Base-by-base conservation (phyloP, 768 basidiomycete species). In the Hortiboletus flavorubellus region DNA sequence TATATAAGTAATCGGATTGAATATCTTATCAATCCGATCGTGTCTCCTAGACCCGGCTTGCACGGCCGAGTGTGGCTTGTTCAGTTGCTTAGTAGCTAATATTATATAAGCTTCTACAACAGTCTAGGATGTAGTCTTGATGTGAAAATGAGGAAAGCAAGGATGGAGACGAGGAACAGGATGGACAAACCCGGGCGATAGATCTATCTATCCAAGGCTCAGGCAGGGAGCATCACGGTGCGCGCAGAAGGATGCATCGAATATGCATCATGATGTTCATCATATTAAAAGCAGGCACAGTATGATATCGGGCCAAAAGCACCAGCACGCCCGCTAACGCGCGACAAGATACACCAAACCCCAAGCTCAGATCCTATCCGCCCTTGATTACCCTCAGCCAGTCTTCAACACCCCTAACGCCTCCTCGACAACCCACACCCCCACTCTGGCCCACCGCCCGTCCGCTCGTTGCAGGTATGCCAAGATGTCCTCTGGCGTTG, bases 371-470 rank as follows among this genome's bases (percentile, higher is more conserved):
- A 4, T 29, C 21, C 18, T 3, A 44, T 31, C 11, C 18, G 21
- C 2, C n/a, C 23, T 9, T 12, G 26, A 26, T 15, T 18, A 14
- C 16, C 44, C 9, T 48, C 26, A 55, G 2, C 50, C 30, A 2
- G 10, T 16, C 34, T 30, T 65, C 60, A 60, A 41, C 29, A 78
- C 61, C 50, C 76, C 71, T 61, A 91, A 59, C 1, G 86, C 81
- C 47, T 86, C 87, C 50, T 81, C 75, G 1, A 91, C 76, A 54
- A 74, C 76, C 83, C 86, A 89, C 46, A 77, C 73, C 1, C 85
- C 85, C 8, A 91, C 70, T 59, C 76, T 76, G 57, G 73, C 77
- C 89, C 89, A 91, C 31, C 82, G 75, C 61, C 78, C 84, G 59
- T 90, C 89, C 47, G 68, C 73, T 53, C 71, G 74, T 46, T 66